Evolutionary conservation across 2,329 filamentous ascomycete genomes (phyloP), one percentile per base, ranked within the genome.

Genomic region (Trichophyton benhamiae): DNA sequence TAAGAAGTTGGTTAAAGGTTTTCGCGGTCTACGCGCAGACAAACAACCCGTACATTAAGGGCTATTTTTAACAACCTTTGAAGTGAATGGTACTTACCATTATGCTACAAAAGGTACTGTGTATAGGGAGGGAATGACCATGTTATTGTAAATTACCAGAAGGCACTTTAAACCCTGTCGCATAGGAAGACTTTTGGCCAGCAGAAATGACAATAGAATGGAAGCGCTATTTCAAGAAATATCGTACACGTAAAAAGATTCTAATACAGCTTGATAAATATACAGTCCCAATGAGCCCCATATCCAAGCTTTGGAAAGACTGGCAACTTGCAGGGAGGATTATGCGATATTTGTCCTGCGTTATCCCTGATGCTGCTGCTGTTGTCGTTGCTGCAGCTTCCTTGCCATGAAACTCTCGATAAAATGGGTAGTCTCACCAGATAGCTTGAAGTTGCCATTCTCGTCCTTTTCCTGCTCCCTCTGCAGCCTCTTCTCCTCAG

Each of bases 381-480:
- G 27, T 7, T 27, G 27, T 6, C 27, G 27, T 27, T 27, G 65
- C 48, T 63, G 48, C 33, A 60, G 53, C 61, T 64, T 65, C 53
- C 36, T 63, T 11, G 65, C 63, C 69, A 76, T 69, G 62, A 72
- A 75, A 9, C 68, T 66, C 52, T 71, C 67, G 62, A 76, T 75
- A 64, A 76, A 76, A 27, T 66, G 62, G 46, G 61, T 63, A 9
- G 75, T 75, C 55, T 69, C 63, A 46, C 66, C 52, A 49, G 71
- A 67, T 65, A 76, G 68, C 60, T 68, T 68, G 60, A 69, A 64
- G 61, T 75, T 75, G 4, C 74, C 74, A 61, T 74, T 68, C 57
- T 72, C 70, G 61, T 76, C 74, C 60, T 69, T 67, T 38, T 62
- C 68, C 5, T 64, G 69, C 62, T 74, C 69, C 58, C 68, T 68